Conservation (phyloP, 768 basidiomycete genomes). For the Leccinum imitatum region DNA sequence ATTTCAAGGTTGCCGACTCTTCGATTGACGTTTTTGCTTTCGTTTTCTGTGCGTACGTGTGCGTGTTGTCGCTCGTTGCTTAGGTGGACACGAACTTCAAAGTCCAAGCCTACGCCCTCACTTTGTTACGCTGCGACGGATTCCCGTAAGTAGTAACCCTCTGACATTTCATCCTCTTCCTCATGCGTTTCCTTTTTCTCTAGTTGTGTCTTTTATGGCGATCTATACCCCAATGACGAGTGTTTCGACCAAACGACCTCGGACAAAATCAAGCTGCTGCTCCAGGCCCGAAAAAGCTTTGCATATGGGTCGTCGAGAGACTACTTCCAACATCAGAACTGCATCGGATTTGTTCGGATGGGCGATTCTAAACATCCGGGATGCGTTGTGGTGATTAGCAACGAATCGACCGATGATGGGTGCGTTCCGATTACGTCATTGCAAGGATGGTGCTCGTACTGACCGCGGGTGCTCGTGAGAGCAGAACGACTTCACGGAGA, state of each 20-base stretch:
- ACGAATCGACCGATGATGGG: slow-evolving; percentile 33
- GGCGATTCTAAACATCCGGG: slow-evolving; percentile 56
- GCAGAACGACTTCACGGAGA: slow-evolving; percentile 27
- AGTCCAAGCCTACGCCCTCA: slow-evolving; percentile 77
- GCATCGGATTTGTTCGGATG: slow-evolving; percentile 73
- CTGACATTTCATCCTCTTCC: neutral
- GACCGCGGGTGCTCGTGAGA: neutral
- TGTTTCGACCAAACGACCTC: slow-evolving; percentile 58
- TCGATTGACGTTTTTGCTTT: neutral
- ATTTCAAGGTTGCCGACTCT: neutral
- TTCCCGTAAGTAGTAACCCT: slow-evolving; percentile 58
- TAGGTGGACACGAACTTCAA: slow-evolving; percentile 75
- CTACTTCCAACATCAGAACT: slow-evolving; percentile 58
- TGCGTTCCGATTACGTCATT: slow-evolving; percentile 10
- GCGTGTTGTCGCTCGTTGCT: neutral
- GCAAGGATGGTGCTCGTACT: neutral
- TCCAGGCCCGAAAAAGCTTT: slow-evolving; percentile 60
- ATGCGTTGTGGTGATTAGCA: slow-evolving; percentile 73
- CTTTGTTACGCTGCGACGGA: slow-evolving; percentile 66
- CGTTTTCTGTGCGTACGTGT: neutral
- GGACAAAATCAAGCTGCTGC: slow-evolving; percentile 50
- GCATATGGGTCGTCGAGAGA: slow-evolving; percentile 67
- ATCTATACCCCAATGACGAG: slow-evolving; percentile 71
- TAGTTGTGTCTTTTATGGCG: slow-evolving; percentile 88
- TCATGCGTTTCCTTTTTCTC: neutral